Evolutionary conservation across 2,329 filamentous ascomycete genomes (phyloP).

Genomic region (Aspergillus quadrilineatus): DNA sequence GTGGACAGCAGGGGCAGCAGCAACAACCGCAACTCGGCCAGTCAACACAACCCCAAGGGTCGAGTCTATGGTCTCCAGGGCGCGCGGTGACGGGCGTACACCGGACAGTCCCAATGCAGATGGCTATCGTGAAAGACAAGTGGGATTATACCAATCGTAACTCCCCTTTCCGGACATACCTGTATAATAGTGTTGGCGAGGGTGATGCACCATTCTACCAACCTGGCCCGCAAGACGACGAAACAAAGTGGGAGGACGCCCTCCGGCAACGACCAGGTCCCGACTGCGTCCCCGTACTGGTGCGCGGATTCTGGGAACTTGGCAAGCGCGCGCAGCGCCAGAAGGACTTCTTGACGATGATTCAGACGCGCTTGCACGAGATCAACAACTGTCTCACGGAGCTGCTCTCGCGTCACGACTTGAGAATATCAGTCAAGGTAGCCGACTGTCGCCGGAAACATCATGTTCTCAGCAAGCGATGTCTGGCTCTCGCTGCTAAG

Average conservation of each 20-base stretch:
- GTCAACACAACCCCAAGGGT: slow-evolving; percentile 37
- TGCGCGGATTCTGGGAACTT: slow-evolving; percentile 60
- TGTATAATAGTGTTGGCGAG: slow-evolving; percentile 63
- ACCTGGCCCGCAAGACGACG: slow-evolving; percentile 57
- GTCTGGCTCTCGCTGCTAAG: slow-evolving; percentile 61
- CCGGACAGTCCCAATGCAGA: slow-evolving; percentile 61
- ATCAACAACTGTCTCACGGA: slow-evolving; percentile 63
- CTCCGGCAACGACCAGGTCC: slow-evolving; percentile 58
- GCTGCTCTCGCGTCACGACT: slow-evolving; percentile 60
- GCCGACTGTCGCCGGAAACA: slow-evolving; percentile 61
- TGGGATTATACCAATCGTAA: slow-evolving; percentile 56
- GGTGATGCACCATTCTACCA: slow-evolving; percentile 62
- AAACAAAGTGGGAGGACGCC: slow-evolving; percentile 64
- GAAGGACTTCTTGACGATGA: slow-evolving; percentile 55
- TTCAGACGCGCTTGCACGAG: slow-evolving; percentile 61
- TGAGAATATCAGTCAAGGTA: slow-evolving; percentile 59
- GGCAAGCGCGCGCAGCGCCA: slow-evolving; percentile 59
- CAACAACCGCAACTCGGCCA: slow-evolving; percentile 43
- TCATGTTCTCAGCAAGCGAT: slow-evolving; percentile 59
- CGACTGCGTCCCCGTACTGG: slow-evolving; percentile 60
- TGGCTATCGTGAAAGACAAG: slow-evolving; percentile 60
- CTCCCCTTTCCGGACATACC: slow-evolving; percentile 60
- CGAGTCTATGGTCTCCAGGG: slow-evolving; percentile 46
- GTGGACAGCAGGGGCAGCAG: slow-evolving; percentile 29
- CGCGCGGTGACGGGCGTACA: slow-evolving; percentile 52